Conservation (phyloP, 1,284 basidiomycete genomes). For the Porodaedalea pini region DNA sequence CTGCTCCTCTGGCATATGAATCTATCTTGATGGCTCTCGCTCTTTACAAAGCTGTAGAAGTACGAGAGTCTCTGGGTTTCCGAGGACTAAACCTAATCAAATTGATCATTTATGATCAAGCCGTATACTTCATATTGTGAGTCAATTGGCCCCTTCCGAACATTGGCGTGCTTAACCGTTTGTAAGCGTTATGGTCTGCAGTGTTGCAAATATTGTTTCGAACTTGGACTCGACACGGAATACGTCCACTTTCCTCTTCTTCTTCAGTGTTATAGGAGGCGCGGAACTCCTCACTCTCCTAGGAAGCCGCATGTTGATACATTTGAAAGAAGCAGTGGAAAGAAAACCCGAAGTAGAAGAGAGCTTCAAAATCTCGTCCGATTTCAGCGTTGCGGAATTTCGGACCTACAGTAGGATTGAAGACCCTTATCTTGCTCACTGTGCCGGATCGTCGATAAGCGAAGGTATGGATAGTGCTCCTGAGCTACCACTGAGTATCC, state of each 20-base stretch:
- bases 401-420: background rate
- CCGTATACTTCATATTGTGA: background rate
- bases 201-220: background rate
- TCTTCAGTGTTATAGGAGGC: background rate
- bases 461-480: background rate
- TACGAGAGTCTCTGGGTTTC: background rate
- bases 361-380: background rate
- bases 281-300: background rate
- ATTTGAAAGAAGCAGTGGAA: background rate
- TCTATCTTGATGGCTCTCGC: background rate
- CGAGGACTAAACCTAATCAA: background rate
- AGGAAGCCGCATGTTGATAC: constrained; percentile 2
- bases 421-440: no score
- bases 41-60: background rate
- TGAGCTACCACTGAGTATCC: background rate
- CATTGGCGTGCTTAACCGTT: background rate
- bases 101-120: background rate
- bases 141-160: background rate
- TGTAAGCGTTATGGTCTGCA: background rate
- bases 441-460: background rate
- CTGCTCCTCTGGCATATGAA: background rate
- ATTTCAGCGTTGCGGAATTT: background rate
- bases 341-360: background rate
- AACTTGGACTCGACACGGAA: background rate
- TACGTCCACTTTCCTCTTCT: background rate